Evolutionary conservation across 23 red algal species (phyloP), one percentile per base, ranked within the genome.

Genomic region (Cyanidium caldarium): DNA sequence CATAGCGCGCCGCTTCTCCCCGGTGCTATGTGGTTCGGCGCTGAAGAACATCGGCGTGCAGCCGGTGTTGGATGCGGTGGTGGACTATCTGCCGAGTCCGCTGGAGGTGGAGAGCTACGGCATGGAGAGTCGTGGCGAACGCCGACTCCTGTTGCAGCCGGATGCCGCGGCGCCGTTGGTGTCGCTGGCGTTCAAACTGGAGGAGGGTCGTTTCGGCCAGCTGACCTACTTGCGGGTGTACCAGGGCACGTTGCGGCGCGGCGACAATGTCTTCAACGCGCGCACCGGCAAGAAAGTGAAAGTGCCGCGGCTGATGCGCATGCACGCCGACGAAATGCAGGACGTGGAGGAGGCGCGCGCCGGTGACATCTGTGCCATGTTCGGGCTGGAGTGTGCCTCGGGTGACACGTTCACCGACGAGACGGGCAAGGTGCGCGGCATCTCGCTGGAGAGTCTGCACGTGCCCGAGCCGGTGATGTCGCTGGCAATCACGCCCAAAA

Each of bases 361-460:
- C 35, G 92, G 92, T 42, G 92, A 98, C 39, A 98, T 98, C 67
- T 88, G 92, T 66, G 92, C 92, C 5, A 83, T 98, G 45, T 98
- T 98, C 76, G 92, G 92, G 34, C 57, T 98, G 31, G 92, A 98
- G 35, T 98, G 92, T 56, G 92, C 92, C 1, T 80, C 73, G 44
- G 92, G 92, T 37, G 92, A 98, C 68, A 85, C 92, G 21, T 98
- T 98, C 69, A 80, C 83, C 2, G 65, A 75, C n/a, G 84, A 61
- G 17, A 35, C 68, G 0, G 73, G 40, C 39, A 73, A 78, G 26
- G 65, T 58, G 40, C 39, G 44, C 61, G 58, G 68, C 10, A 35
- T 98, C 30, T 81, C 84, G 12, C 80, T 98, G 79, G 92, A 98
- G 72, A 84, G 77, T 2, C 69, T 98, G 17, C 81, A 82, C 61